phyloP scores from a whole-genome alignment of 2,329 filamentous ascomycete genomes.

The Proliferodiscus dingleyae region DNA sequence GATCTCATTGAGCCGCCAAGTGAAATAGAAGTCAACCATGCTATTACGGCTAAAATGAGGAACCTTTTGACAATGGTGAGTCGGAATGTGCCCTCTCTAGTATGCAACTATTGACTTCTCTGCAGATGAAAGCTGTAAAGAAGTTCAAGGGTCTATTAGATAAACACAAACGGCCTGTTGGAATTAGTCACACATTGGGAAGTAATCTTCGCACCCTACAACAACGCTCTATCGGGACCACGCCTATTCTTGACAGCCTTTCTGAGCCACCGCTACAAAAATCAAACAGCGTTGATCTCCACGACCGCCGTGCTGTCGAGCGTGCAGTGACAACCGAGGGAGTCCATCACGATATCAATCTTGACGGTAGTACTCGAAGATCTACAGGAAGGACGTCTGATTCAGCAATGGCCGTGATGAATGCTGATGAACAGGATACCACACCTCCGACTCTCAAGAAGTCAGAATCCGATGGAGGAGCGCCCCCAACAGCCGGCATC shows the following conservation, averaged over 20 bases:
- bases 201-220: conserved; percentile 47
- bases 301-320: conserved; percentile 46
- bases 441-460: neutral
- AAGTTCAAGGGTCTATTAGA: conserved; percentile 76
- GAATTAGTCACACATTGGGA: conserved; percentile 56
- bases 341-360: conserved; percentile 42
- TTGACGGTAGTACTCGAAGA: conserved; percentile 20
- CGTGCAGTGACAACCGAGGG: conserved; percentile 48
- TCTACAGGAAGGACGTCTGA: conserved; percentile 6
- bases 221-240: conserved; percentile 41
- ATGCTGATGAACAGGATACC: conserved; percentile 2
- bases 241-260: conserved; percentile 41
- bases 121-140: conserved; percentile 80
- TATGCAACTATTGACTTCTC: conserved; percentile 7
- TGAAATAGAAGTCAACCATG: conserved; percentile 82
- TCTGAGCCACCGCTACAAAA: conserved; percentile 30
- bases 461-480: conserved; percentile 25
- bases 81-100: conserved; percentile 7
- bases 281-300: conserved; percentile 45
- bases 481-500: conserved; percentile 29
- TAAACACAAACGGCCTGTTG: conserved; percentile 42
- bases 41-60: conserved; percentile 85
- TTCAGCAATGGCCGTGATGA: conserved; percentile 3
- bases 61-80: conserved; percentile 77
- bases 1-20: conserved; percentile 78